These are phyloP conservation scores for Trichophyton verrucosum DNA, from an alignment of 2,329 filamentous ascomycete genomes.

Conservation along the genomic window DNA sequence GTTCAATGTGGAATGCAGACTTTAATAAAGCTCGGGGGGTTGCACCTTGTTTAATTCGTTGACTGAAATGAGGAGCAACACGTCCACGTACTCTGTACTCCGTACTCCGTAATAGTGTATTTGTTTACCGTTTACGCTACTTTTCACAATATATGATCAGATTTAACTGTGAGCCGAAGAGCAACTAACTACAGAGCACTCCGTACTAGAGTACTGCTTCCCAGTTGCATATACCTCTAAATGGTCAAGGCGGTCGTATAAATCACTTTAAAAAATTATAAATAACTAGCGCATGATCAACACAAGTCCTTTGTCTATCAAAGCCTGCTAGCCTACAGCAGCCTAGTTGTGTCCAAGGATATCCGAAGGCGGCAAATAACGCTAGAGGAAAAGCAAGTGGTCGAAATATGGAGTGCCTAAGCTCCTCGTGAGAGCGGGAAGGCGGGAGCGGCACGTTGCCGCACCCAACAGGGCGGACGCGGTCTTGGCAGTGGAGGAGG, in stretches of 20 bases:
- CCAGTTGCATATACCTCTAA: not conserved
- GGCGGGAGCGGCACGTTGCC: conserved; percentile 3
- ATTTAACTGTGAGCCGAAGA: too few species aligned
- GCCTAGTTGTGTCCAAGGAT: not conserved
- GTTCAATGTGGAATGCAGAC: too few species aligned
- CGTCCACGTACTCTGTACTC: too few species aligned
- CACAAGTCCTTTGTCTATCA: not conserved
- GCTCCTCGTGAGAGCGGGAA: not conserved
- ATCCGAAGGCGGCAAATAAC: not conserved
- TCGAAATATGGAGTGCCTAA: not conserved
- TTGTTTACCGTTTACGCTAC: too few species aligned
- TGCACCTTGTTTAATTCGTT: too few species aligned
- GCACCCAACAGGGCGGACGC: not conserved
- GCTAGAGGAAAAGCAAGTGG: not conserved
- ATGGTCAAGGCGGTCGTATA: not conserved
- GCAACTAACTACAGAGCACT: not conserved
- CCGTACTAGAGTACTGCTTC: not conserved
- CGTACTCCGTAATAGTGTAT: too few species aligned
- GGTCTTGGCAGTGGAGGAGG: not conserved
- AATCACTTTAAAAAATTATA: not conserved
- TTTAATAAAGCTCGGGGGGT: too few species aligned
- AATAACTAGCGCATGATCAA: not conserved
- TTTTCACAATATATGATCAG: too few species aligned
- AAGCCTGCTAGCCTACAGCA: not conserved
- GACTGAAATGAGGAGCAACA: too few species aligned